Percentiles rank a stretch among this genome's conserved stretches.
phyloP scores from a whole-genome alignment of 495 filamentous ascomycete genomes.

The Penicillium longicatenatum region DNA sequence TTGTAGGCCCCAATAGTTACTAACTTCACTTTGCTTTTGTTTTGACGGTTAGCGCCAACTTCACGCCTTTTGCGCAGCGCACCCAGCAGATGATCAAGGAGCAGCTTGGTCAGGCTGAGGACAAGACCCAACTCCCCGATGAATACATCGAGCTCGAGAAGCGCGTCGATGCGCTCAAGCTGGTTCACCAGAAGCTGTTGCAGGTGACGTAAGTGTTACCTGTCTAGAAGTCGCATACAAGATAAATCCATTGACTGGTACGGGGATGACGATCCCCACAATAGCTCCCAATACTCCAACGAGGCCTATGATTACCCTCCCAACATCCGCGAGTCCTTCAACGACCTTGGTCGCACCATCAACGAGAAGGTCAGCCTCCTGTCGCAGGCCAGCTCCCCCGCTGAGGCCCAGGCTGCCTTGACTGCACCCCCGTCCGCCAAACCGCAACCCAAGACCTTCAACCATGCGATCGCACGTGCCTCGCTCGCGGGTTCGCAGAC shows the following conservation, averaged over 20 bases:
- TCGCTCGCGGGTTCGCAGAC: slow-evolving; percentile 84
- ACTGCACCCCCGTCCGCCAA: slow-evolving; percentile 89
- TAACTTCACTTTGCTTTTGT: slow-evolving; percentile 24
- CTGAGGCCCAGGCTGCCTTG: slow-evolving; percentile 91
- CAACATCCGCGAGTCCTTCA: slow-evolving; percentile 97
- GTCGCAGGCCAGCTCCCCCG: slow-evolving; percentile 77
- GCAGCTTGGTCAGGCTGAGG: slow-evolving; percentile 91
- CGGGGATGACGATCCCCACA: neutral
- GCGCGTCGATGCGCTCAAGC: slow-evolving; percentile 95
- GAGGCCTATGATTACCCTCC: slow-evolving; percentile 99
- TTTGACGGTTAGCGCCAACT: slow-evolving; percentile 53
- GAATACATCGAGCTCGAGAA: slow-evolving; percentile 99
- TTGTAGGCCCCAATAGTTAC: slow-evolving; percentile 18
- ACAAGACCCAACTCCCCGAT: slow-evolving; percentile 95
- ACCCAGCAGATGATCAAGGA: slow-evolving; percentile 97
- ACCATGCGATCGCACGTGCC: slow-evolving; percentile 91
- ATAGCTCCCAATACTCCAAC: slow-evolving; percentile 89
- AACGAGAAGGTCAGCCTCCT: slow-evolving; percentile 92
- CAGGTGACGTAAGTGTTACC: slow-evolving; percentile 79
- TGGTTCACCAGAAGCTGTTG: slow-evolving; percentile 94
- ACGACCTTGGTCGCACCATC: slow-evolving; percentile 92
- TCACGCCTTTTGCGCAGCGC: slow-evolving; percentile 89
- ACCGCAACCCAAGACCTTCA: slow-evolving; percentile 98
- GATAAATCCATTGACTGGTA: neutral
- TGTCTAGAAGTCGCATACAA: slow-evolving; percentile 1